Evolutionary conservation across 192 early-diverging fungal genomes (phyloP), one percentile per base, ranked within the genome.

Genomic region (Podila verticillata): DNA sequence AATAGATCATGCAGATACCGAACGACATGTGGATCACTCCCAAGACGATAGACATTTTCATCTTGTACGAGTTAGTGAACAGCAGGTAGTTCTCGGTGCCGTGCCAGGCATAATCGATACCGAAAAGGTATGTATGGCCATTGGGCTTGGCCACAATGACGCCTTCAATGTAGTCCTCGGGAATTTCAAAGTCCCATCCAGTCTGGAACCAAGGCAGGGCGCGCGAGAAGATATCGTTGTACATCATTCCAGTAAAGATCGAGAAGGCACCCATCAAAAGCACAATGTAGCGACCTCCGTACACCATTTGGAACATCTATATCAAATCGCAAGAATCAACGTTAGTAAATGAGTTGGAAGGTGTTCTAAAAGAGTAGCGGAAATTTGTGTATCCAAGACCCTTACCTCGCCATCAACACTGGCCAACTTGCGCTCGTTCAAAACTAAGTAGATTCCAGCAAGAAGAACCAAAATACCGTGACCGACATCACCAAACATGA

Each of bases 401-500:
- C 54, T 65, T 67, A 96, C 92, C 88, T 98, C 96, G 65, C 89
- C 93, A 68, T 94, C 91, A 67, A 89, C 86, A 75, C 87, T 92
- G 58, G 84, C 86, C 48, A 98, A 85, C 69, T 88, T 85, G 81
- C 91, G 90, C 86, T 99, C 98, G 69, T 94, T 91, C 36, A 86
- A 44, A 60, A 93, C 89, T 74, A 99, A 84, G 73, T 92, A 94
- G 2, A 87, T 74, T 7, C 92, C 96, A 67, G 83, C 74, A n/a
- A 93, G 67, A 5, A 95, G 85, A 85, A 99, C 89, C 51, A 99
- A 68, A 39, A 96, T 78, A 30, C 97, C 98, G 75, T 99, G 98
- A 58, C 98, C 98, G 39, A 98, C 89, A 84, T 99, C 98, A 66
- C 98, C 98, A 89, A 99, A 99, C 98, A 99, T 99, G 66, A 99